Percentiles rank a stretch among this genome's conserved stretches.
Conservation (phyloP, 2,329 filamentous ascomycete genomes). For the Ceratocystis papillata region DNA sequence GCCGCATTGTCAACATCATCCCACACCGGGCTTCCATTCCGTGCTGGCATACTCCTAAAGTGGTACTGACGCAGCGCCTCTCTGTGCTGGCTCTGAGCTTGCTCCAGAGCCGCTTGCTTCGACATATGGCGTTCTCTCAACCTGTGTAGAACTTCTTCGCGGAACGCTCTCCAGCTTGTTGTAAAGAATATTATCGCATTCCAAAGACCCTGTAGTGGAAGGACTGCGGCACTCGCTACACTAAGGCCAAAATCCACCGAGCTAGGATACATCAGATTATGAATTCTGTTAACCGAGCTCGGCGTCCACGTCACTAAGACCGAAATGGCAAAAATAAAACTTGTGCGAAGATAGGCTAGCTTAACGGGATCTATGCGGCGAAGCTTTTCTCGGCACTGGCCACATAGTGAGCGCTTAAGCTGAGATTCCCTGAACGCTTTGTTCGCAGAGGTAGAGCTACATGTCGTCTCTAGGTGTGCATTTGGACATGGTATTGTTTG, state of each 20-base stretch:
- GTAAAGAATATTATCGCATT: conserved; percentile 67
- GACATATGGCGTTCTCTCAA: not conserved
- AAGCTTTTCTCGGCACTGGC: conserved; percentile 31
- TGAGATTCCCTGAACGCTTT: conserved; percentile 23
- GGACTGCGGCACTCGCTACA: conserved; percentile 57
- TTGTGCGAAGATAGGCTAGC: conserved; percentile 49
- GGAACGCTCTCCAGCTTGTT: conserved; percentile 44
- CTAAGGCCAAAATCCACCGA: conserved; percentile 53
- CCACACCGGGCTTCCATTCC: conserved; percentile 9
- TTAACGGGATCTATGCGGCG: conserved; percentile 46
- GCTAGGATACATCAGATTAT: conserved; percentile 49
- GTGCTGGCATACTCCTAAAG: not conserved
- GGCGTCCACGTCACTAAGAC: conserved; percentile 53
- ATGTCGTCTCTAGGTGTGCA: conserved; percentile 28
- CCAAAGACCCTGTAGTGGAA: conserved; percentile 72
- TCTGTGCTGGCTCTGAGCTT: not conserved
- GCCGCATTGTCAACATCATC: conserved; percentile 10
- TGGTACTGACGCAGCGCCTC: not conserved
- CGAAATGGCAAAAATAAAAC: conserved; percentile 50
- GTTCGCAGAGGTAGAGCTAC: conserved; percentile 26
- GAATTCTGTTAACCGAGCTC: conserved; percentile 63
- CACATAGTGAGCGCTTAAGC: conserved; percentile 24
- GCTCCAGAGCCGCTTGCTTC: not conserved
- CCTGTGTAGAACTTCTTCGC: conserved; percentile 23
- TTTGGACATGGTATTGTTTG: conserved; percentile 15